Base-by-base conservation (phyloP, 202 grass and related monocot genomes). In the Eragrostis tef region DNA sequence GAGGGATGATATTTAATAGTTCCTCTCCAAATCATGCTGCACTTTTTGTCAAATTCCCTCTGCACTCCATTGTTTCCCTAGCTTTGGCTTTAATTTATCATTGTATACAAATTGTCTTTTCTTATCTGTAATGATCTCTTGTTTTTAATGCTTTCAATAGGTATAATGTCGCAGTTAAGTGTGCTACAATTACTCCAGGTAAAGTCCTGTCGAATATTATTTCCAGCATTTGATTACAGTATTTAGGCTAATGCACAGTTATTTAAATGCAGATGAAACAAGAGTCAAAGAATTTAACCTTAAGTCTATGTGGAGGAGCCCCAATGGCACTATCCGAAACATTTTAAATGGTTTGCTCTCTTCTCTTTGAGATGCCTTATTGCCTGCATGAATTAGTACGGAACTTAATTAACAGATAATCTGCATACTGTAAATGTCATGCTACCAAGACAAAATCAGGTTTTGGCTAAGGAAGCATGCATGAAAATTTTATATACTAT, bases 111-210 rank as follows among this genome's bases (percentile, higher is more conserved):
- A 71, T 10, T 66, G 16, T 84, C 17, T 77, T 34, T 71, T 54
- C 6, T 27, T 31, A 73, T 69, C 12, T 71, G 16, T 50, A 49
- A 16, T 78, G 17, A 72, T 77, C 46, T 46, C 27, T 16, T 86
- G 17, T 41, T 81, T 75, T 22, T 54, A 75, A 8, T 77, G 21
- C 12, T 74, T 0, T 76, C 21, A 69, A 71, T 83, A 97, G 94
- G 85, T 94, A 94, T 70, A 94, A 97, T 73, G 94, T 97, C 64
- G 94, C 94, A 73, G 81, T 97, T 58, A 97, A 97, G 78, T 97
- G 94, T 77, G 94, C 94, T 48, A 97, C 94, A 25, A 97, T 97
- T 44, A 97, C 94, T 10, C 94, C 94, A 44, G 94, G 94, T 94
- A 92, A 46, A 75, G 56, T 84, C 42, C 34, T 12, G 73, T 73